Percentiles rank a stretch among this genome's conserved stretches.
phyloP scores from a whole-genome alignment of 495 filamentous ascomycete genomes.

The Acidiella bohemica region DNA sequence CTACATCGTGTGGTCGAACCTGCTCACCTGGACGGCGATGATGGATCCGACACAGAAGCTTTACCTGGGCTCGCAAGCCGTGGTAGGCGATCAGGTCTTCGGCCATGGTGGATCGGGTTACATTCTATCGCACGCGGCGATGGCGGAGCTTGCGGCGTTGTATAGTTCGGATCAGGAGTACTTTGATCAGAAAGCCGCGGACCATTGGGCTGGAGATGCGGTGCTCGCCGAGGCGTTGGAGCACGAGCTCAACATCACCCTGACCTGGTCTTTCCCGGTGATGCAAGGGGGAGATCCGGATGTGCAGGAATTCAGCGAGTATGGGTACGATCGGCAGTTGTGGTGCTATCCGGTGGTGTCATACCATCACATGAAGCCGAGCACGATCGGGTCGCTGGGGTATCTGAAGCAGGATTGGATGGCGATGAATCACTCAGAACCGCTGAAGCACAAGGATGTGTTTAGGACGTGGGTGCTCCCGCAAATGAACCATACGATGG shows the following conservation, averaged over 20 bases:
- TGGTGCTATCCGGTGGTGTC: slow-evolving; percentile 20
- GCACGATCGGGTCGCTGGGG: slow-evolving; percentile 4
- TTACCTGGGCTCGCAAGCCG: slow-evolving; percentile 36
- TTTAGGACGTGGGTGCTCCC: not conserved
- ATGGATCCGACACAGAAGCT: slow-evolving; percentile 35
- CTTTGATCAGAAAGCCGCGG: not conserved
- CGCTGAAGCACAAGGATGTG: not conserved
- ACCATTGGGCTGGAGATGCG: slow-evolving; percentile 16
- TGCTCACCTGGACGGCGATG: slow-evolving; percentile 40
- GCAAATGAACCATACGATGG: not conserved
- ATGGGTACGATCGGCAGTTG: slow-evolving; percentile 2
- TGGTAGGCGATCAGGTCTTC: slow-evolving; percentile 31
- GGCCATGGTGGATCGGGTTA: slow-evolving; percentile 44
- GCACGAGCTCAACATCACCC: not conserved
- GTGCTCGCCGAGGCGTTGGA: slow-evolving; percentile 10
- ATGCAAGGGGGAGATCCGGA: no score
- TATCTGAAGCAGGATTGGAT: slow-evolving; percentile 11
- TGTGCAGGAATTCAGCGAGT: slow-evolving; percentile 3
- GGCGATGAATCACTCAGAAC: not conserved
- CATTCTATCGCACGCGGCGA: slow-evolving; percentile 15
- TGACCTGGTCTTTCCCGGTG: no score
- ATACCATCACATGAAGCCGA: slow-evolving; percentile 16
- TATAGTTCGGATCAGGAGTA: slow-evolving; percentile 1
- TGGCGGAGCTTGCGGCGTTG: not conserved
- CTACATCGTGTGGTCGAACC: slow-evolving; percentile 49